Evolutionary conservation across 2,329 filamentous ascomycete species (phyloP).

Genomic region (Pseudopithomyces chartarum): DNA sequence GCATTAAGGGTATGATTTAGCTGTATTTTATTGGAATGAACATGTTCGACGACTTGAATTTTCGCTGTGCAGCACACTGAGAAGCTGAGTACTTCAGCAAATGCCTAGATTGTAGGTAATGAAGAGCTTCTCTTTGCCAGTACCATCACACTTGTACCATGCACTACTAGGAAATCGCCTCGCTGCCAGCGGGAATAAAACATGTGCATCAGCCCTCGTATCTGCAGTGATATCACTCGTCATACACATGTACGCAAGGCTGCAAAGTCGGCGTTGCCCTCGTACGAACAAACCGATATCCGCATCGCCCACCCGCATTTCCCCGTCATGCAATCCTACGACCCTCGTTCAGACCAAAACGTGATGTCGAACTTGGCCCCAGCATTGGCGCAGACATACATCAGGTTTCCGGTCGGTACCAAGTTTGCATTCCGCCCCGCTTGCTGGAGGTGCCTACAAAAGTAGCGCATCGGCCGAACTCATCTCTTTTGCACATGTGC

Average conservation of each 20-base stretch:
- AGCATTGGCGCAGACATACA: not conserved
- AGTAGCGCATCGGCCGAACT: conserved; percentile 4
- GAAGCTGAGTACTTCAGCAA: too few relatives aligned
- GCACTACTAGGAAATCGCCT: too few relatives aligned
- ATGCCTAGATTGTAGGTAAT: too few relatives aligned
- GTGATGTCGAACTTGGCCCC: not conserved
- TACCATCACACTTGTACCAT: too few relatives aligned
- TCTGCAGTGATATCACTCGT: not conserved
- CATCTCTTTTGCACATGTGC: too few relatives aligned
- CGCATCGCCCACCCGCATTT: not conserved
- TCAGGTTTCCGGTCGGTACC: not conserved
- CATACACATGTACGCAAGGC: not conserved
- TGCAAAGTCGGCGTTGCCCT: not conserved
- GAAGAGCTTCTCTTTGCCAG: too few relatives aligned
- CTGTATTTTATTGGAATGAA: too few relatives aligned
- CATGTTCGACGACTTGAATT: too few relatives aligned
- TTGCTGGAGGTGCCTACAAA: not conserved
- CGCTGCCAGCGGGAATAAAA: too few relatives aligned
- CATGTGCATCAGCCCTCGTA: too few relatives aligned
- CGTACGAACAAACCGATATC: conserved; percentile 4
- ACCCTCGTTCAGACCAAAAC: not conserved
- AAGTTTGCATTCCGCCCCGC: not conserved
- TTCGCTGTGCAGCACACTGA: too few relatives aligned
- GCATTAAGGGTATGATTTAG: too few relatives aligned
- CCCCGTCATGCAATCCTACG: not conserved